A percentile compares a stretch with the other conserved stretches of the same genome.
phyloP scores from a whole-genome alignment of 2,329 filamentous ascomycete genomes.

The Aureobasidium sp. region DNA sequence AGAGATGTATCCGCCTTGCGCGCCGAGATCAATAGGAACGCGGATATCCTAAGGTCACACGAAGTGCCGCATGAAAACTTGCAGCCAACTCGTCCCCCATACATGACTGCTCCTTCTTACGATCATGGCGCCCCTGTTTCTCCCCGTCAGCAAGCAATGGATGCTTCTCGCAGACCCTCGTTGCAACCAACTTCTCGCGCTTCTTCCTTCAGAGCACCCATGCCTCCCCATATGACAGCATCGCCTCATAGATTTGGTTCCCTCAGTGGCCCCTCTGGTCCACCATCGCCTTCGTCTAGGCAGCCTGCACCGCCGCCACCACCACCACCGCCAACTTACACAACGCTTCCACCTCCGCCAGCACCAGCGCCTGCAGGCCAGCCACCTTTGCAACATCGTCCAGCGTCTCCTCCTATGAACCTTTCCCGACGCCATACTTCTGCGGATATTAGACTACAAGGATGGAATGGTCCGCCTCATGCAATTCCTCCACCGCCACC shows the following conservation, averaged over 20 bases:
- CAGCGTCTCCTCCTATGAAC: constrained; percentile 52
- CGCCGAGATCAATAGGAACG: constrained; percentile 53
- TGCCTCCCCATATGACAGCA: constrained; percentile 72
- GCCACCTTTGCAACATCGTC: constrained; percentile 33
- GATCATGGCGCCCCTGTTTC: constrained; percentile 34
- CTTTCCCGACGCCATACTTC: constrained; percentile 83
- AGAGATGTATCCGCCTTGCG: constrained; percentile 61
- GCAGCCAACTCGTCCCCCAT: constrained; percentile 56
- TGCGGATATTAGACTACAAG: constrained; percentile 73
- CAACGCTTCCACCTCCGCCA: constrained; percentile 46
- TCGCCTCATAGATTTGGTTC: constrained; percentile 81
- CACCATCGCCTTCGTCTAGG: constrained; percentile 61
- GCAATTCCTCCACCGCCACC: constrained; percentile 21
- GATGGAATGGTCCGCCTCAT: constrained; percentile 61
- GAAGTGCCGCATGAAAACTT: constrained; percentile 58
- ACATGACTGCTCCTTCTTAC: constrained; percentile 47
- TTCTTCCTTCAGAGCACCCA: constrained; percentile 65
- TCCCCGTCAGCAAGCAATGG: constrained; percentile 43
- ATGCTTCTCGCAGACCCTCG: constrained; percentile 68
- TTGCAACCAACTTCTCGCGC: constrained; percentile 53
- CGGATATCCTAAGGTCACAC: constrained; percentile 47
- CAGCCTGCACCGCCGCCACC: constrained; percentile 62
- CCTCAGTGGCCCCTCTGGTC: constrained; percentile 58
- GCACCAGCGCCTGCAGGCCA: constrained; percentile 45
- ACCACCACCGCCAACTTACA: constrained; percentile 32